Conservation (phyloP, 345 rosid species). For the Arabidopsis suecica region DNA sequence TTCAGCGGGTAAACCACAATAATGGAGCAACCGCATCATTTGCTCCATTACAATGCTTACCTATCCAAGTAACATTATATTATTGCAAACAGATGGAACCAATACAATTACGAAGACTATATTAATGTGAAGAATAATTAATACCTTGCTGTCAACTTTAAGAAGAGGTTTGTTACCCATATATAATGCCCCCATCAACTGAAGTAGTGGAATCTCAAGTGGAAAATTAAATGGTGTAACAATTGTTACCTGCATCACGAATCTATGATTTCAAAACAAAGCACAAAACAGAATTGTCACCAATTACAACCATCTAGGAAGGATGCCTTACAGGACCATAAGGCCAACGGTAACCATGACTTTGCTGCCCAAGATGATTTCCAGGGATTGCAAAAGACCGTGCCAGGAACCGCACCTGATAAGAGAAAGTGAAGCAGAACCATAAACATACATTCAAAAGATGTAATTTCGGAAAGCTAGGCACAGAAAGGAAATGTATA, state of each 20-base stretch:
- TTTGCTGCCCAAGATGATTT: slow-evolving; percentile 96
- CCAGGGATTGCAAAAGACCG: slow-evolving; percentile 94
- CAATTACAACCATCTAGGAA: slow-evolving; percentile 19
- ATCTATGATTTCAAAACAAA: slow-evolving; percentile 10
- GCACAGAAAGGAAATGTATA: neutral
- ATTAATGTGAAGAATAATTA: neutral
- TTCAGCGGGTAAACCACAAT: slow-evolving; percentile 88
- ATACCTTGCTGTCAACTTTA: slow-evolving; percentile 97
- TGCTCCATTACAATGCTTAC: slow-evolving; percentile 98
- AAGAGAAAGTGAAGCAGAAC: neutral
- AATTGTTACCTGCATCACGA: slow-evolving; percentile 76
- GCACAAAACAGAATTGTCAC: neutral
- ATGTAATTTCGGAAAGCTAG: neutral
- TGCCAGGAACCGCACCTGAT: slow-evolving; percentile 92
- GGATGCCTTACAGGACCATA: slow-evolving; percentile 87
- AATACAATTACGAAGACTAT: neutral
- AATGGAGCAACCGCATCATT: slow-evolving; percentile 88
- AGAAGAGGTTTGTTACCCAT: slow-evolving; percentile 98
- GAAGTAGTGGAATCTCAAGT: slow-evolving; percentile 94
- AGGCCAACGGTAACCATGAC: slow-evolving; percentile 98
- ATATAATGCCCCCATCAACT: slow-evolving; percentile 95
- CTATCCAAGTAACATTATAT: slow-evolving; percentile 47
- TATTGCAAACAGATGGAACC: slow-evolving; percentile 3
- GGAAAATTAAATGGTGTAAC: slow-evolving; percentile 98
- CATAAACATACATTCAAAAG: slow-evolving; percentile 7